phyloP scores from a whole-genome alignment of 164 flowering plant genomes.

The Chimonanthus praecox region DNA sequence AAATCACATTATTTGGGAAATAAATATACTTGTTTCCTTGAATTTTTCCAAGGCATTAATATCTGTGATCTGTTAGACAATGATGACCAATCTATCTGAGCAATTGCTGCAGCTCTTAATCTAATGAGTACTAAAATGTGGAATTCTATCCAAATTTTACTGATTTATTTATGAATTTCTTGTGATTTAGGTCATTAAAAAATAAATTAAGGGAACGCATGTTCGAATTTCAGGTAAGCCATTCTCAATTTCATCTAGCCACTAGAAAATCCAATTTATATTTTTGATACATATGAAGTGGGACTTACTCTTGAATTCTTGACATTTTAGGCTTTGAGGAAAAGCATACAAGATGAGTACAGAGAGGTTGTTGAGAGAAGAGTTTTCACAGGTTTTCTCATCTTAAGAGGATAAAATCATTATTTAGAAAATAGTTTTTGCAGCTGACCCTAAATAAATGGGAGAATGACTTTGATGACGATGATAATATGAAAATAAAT shows the following conservation, averaged over 20 bases:
- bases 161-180: too few relatives aligned
- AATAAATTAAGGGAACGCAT: constrained; percentile 77
- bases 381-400: constrained; percentile 64
- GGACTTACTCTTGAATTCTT: neutral
- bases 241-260: neutral
- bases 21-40: too few relatives aligned
- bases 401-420: neutral
- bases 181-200: constrained; percentile 52
- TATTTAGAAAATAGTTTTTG: neutral
- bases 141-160: too few relatives aligned
- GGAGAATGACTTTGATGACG: too few relatives aligned
- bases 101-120: too few relatives aligned
- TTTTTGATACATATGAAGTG: neutral
- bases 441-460: too few relatives aligned
- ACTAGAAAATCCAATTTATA: neutral
- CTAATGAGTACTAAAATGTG: too few relatives aligned
- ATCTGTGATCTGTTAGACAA: too few relatives aligned
- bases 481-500: too few relatives aligned
- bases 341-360: constrained; percentile 68
- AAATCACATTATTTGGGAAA: too few relatives aligned
- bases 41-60: too few relatives aligned
- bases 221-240: constrained; percentile 69
- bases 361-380: constrained; percentile 86
- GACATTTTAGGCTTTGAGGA: constrained; percentile 43
- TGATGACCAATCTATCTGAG: too few relatives aligned